phyloP scores from a whole-genome alignment of 2,329 filamentous ascomycete genomes.

The Penicillium janthinellum region DNA sequence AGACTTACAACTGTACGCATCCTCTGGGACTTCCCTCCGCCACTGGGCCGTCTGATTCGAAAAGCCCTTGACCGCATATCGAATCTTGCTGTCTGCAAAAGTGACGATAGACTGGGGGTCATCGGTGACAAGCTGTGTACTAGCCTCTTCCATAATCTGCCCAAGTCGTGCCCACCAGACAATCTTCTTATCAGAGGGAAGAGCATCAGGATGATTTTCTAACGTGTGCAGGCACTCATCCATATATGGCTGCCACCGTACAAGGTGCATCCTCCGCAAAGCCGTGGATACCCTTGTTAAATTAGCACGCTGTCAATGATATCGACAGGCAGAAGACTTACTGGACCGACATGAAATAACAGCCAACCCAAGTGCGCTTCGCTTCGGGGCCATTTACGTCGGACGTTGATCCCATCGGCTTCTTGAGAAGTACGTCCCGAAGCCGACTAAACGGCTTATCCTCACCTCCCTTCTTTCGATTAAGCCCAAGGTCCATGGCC shows the following conservation, averaged over 20 bases:
- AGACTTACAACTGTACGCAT: constrained; percentile 60
- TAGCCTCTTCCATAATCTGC: constrained; percentile 68
- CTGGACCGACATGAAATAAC: constrained; percentile 63
- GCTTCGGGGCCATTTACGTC: constrained; percentile 60
- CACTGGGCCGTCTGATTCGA: constrained; percentile 67
- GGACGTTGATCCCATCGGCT: constrained; percentile 28
- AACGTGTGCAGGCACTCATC: constrained; percentile 63
- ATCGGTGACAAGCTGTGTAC: constrained; percentile 67
- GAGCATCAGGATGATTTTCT: constrained; percentile 57
- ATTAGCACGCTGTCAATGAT: constrained; percentile 9
- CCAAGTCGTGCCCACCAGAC: constrained; percentile 61
- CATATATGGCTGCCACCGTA: constrained; percentile 65
- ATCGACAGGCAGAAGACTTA: constrained; percentile 30
- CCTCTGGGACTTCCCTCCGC: constrained; percentile 54
- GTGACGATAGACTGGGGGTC: constrained; percentile 57
- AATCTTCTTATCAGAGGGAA: constrained; percentile 59
- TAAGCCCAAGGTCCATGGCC: constrained; percentile 80
- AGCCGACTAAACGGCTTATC: constrained; percentile 36
- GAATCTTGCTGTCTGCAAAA: constrained; percentile 64
- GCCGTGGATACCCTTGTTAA: constrained; percentile 57
- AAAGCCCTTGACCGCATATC: constrained; percentile 66
- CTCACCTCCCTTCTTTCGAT: constrained; percentile 53
- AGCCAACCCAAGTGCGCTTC: constrained; percentile 61
- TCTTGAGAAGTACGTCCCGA: constrained; percentile 44
- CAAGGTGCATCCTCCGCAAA: constrained; percentile 58